Evolutionary conservation across 345 rosid genomes (phyloP).

Genomic region (Aquilaria sinensis): DNA sequence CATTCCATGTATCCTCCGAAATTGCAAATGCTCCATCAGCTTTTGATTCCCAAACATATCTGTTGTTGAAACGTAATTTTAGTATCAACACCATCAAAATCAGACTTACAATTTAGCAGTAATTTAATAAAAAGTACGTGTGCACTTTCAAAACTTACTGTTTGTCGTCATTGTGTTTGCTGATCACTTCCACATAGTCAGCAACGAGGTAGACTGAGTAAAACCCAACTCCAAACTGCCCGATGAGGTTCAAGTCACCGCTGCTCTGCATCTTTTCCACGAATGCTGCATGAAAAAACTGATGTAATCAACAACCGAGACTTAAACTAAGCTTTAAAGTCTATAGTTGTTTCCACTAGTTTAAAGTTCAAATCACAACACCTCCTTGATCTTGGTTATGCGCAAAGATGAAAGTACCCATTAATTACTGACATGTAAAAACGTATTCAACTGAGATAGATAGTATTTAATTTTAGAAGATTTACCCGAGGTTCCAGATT

Average conservation of each 20-base stretch:
- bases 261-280: slow-evolving; percentile 98
- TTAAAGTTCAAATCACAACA: no score
- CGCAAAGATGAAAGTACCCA: no score
- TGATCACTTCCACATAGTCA: slow-evolving; percentile 93
- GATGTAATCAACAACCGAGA: not conserved
- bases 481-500: slow-evolving; percentile 98
- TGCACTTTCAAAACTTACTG: slow-evolving; percentile 44
- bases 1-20: slow-evolving; percentile 98
- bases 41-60: slow-evolving; percentile 98
- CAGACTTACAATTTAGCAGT: not conserved
- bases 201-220: slow-evolving; percentile 96
- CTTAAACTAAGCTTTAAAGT: no score
- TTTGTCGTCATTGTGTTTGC: slow-evolving; percentile 92
- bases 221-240: slow-evolving; percentile 99
- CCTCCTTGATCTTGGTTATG: no score
- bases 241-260: slow-evolving; percentile 94
- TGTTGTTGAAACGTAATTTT: slow-evolving; percentile 14
- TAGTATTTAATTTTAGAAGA: not conserved
- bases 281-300: slow-evolving; percentile 46
- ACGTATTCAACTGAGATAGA: no score
- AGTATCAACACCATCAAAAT: not conserved
- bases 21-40: slow-evolving; percentile 98
- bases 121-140: not conserved
- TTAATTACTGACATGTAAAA: no score
- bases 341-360: no score